These are phyloP conservation scores for Primulina huaijiensis DNA, from an alignment of 257 asterid species.

Conservation along the genomic window DNA sequence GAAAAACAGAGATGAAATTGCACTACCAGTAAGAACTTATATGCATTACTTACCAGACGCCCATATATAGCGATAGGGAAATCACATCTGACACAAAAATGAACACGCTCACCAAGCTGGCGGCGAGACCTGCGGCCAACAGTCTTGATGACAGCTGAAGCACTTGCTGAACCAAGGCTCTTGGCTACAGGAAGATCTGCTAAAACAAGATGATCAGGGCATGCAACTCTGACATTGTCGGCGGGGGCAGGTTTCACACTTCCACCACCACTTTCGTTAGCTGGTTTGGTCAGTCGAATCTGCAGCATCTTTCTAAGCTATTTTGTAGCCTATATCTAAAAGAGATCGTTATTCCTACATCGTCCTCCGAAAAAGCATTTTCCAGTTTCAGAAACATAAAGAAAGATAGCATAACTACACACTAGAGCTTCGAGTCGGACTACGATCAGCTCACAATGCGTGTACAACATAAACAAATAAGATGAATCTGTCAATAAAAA, in stretches of 20 bases:
- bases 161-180: constrained; percentile 62
- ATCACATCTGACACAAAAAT: constrained; percentile 84
- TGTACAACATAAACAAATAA: background rate
- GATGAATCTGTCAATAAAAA: background rate
- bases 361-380: constrained; percentile 22
- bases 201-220: constrained; percentile 91
- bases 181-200: constrained; percentile 98
- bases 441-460: constrained; percentile 2
- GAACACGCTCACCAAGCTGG: constrained; percentile 93
- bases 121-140: constrained; percentile 93
- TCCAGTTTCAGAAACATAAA: constrained; percentile 16
- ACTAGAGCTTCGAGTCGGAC: background rate
- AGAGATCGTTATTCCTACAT: constrained; percentile 4
- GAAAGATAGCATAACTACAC: background rate
- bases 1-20: background rate
- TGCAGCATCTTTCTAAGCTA: constrained; percentile 62
- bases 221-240: constrained; percentile 85
- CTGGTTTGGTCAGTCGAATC: constrained; percentile 92
- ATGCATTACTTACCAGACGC: constrained; percentile 58
- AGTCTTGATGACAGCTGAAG: constrained; percentile 55
- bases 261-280: constrained; percentile 67
- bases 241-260: constrained; percentile 49
- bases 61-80: constrained; percentile 93
- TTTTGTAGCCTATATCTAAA: background rate
- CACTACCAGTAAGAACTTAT: background rate